These are phyloP conservation scores for Citrullus mucosospermus DNA, from an alignment of 306 rosid genomes.

Conservation along the genomic window DNA sequence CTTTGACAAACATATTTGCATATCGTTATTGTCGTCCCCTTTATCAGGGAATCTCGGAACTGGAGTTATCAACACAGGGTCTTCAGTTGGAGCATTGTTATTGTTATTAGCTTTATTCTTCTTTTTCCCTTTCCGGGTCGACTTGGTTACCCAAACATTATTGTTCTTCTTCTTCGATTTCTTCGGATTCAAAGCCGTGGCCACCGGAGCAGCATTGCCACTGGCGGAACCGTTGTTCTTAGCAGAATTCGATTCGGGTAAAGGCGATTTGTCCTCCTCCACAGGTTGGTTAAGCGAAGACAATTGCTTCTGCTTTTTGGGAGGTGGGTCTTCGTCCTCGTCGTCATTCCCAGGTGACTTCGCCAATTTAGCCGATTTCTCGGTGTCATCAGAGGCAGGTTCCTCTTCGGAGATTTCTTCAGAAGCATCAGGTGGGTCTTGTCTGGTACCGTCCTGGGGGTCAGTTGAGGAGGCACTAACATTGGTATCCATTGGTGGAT, in stretches of 20 bases:
- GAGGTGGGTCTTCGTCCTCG: conserved; percentile 56
- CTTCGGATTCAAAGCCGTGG: conserved; percentile 37
- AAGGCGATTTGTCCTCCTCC: conserved; percentile 22
- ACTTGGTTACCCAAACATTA: conserved; percentile 86
- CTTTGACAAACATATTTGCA: conserved; percentile 73
- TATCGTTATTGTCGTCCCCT: conserved; percentile 57
- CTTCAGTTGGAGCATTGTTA: conserved; percentile 41
- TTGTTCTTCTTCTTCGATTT: conserved; percentile 85
- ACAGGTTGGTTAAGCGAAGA: conserved; percentile 39
- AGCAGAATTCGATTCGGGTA: conserved; percentile 11
- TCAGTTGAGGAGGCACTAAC: conserved; percentile 32
- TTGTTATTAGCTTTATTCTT: conserved; percentile 46
- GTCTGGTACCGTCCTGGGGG: conserved; percentile 24
- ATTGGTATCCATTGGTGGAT: conserved; percentile 15
- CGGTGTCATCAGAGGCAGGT: conserved; percentile 35
- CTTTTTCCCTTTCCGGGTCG: conserved; percentile 81
- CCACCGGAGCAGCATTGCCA: not conserved
- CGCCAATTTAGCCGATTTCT: conserved; percentile 25
- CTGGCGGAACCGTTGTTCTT: conserved; percentile 9
- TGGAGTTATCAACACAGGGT: conserved; percentile 71
- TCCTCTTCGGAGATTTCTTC: conserved; percentile 55
- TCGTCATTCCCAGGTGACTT: conserved; percentile 38
- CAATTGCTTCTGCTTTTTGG: conserved; percentile 74
- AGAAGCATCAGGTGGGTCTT: conserved; percentile 47
- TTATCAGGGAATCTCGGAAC: conserved; percentile 81